Percentiles rank a stretch among this genome's conserved stretches.
phyloP scores from a whole-genome alignment of 2,329 filamentous ascomycete species.

The Blastomyces percursus region DNA sequence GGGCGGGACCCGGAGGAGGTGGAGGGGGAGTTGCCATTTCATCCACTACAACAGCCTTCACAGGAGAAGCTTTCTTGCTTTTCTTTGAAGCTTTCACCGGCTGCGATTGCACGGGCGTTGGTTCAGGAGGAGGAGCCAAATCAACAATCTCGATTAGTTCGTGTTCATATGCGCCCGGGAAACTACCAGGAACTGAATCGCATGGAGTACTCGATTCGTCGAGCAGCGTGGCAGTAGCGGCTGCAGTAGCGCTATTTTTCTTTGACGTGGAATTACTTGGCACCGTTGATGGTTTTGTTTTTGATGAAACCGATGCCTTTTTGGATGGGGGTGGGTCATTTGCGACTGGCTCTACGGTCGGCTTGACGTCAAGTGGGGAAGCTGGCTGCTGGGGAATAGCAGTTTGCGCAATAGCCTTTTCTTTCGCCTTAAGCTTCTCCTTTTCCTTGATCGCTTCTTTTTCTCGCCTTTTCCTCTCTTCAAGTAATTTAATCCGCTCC shows the following conservation, averaged over 20 bases:
- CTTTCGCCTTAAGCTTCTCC: constrained; percentile 29
- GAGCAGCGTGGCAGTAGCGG: constrained; percentile 15
- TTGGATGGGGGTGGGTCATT: constrained; percentile 14
- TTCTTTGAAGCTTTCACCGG: constrained; percentile 20
- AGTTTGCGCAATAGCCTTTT: constrained; percentile 22
- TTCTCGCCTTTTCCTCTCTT: constrained; percentile 31
- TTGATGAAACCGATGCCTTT: constrained; percentile 24
- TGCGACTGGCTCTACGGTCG: constrained; percentile 8
- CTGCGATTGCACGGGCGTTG: constrained; percentile 24
- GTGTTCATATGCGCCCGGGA: constrained; percentile 41
- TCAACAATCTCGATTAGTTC: constrained; percentile 36
- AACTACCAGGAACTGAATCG: constrained; percentile 44
- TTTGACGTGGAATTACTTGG: constrained; percentile 15
- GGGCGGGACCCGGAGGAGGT: constrained; percentile 13
- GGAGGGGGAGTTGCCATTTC: constrained; percentile 43
- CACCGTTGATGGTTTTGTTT: constrained; percentile 18
- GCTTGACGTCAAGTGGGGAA: constrained; percentile 17
- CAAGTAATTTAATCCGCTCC: constrained; percentile 43
- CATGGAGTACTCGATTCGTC: constrained; percentile 24
- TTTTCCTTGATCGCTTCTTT: constrained; percentile 28
- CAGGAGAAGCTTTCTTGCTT: constrained; percentile 26
- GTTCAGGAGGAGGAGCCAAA: constrained; percentile 32
- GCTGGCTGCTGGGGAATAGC: constrained; percentile 19
- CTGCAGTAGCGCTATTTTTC: constrained; percentile 8
- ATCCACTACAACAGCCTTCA: constrained; percentile 24